Percentiles rank a stretch among this genome's conserved stretches.
Conservation (phyloP, 345 rosid genomes). For the Odontarrhena argentea region DNA sequence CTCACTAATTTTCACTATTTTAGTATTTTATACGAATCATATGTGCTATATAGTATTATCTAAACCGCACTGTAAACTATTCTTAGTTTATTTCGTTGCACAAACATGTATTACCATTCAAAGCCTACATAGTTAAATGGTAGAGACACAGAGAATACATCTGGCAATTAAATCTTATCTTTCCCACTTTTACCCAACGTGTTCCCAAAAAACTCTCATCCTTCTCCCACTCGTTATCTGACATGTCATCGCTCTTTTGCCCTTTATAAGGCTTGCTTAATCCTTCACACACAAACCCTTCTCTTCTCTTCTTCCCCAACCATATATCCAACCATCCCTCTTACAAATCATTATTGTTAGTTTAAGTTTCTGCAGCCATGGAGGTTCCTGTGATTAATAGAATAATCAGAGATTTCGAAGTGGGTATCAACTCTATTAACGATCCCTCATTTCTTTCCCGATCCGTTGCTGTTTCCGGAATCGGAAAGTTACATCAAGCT, state of each 20-base stretch:
- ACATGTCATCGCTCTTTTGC: slow-evolving; percentile 24
- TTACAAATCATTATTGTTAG: neutral
- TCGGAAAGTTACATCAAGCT: slow-evolving; percentile 46
- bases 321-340: neutral
- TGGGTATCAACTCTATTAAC: slow-evolving; percentile 46
- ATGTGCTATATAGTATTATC: too few species aligned
- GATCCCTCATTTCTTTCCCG: slow-evolving; percentile 54
- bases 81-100: too few species aligned
- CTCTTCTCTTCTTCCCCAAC: neutral
- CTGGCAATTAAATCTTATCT: slow-evolving; percentile 39
- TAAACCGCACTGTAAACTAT: too few species aligned
- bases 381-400: slow-evolving; percentile 70
- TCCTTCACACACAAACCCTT: slow-evolving; percentile 9
- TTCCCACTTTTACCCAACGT: slow-evolving; percentile 25
- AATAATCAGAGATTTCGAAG: slow-evolving; percentile 66
- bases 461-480: slow-evolving; percentile 45
- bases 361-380: slow-evolving; percentile 37
- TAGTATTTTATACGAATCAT: too few species aligned
- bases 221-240: slow-evolving; percentile 15
- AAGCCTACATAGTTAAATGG: slow-evolving; percentile 11
- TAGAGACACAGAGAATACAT: slow-evolving; percentile 39
- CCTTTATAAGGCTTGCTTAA: neutral
- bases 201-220: slow-evolving; percentile 25
- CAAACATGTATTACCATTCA: too few species aligned
- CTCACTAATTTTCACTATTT: too few species aligned